A percentile compares a stretch with the other conserved stretches of the same genome.
Evolutionary conservation across 306 rosid genomes (phyloP).

Genomic region (Myrica gale): DNA sequence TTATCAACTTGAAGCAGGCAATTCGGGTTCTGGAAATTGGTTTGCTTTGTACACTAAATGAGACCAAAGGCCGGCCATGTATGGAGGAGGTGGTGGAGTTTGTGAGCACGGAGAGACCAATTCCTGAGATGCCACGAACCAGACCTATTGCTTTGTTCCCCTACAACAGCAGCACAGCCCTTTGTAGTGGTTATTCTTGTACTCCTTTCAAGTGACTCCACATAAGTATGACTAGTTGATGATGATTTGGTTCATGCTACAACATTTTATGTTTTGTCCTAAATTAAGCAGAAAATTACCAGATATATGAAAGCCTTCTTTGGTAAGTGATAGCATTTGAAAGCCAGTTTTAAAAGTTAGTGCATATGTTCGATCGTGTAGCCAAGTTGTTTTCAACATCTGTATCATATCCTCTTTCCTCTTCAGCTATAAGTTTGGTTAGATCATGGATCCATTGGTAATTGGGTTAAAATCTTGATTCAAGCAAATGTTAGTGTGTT

Average conservation of each 20-base stretch:
- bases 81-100: conserved; percentile 71
- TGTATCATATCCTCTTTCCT: too few species aligned
- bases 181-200: conserved; percentile 66
- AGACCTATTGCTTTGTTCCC: conserved; percentile 71
- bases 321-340: not conserved
- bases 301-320: not conserved
- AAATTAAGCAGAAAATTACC: not conserved
- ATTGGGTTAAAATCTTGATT: not conserved
- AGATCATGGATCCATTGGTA: too few species aligned
- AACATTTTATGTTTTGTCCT: not conserved
- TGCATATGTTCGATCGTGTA: not conserved
- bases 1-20: conserved; percentile 65
- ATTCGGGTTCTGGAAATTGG: conserved; percentile 57
- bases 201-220: conserved; percentile 40
- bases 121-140: conserved; percentile 63
- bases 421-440: too few species aligned
- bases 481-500: not conserved
- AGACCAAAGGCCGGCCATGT: conserved; percentile 60
- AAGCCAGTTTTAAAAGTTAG: not conserved
- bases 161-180: conserved; percentile 63
- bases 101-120: conserved; percentile 45
- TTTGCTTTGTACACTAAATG: conserved; percentile 72
- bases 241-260: not conserved
- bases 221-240: too few species aligned
- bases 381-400: not conserved